phyloP scores from a whole-genome alignment of 768 basidiomycete species.

The Mycena galericulata region DNA sequence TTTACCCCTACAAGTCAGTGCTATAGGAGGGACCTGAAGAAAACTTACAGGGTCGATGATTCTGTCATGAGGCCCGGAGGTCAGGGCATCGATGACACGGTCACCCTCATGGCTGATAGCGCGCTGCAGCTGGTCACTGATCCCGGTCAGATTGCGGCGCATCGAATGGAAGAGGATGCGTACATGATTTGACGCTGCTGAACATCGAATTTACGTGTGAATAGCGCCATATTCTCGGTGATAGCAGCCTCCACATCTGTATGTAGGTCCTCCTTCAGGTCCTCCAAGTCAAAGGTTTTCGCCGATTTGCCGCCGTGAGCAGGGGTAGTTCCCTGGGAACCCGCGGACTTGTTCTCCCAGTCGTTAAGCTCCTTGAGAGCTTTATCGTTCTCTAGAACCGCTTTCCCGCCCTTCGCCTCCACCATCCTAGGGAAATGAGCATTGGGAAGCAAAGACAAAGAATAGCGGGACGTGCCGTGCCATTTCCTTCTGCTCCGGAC shows the following conservation, averaged over 20 bases:
- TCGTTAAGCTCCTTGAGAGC: constrained; percentile 39
- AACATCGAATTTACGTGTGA: constrained; percentile 47
- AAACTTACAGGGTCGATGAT: constrained; percentile 27
- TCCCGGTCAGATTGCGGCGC: neutral
- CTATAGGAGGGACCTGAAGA: no score
- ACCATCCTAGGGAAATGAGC: constrained; percentile 30
- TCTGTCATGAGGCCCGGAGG: constrained; percentile 25
- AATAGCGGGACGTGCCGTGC: constrained; percentile 5
- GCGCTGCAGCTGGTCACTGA: constrained; percentile 38
- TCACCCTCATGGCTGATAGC: constrained; percentile 45
- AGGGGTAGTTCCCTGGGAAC: neutral
- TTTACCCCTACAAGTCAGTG: neutral
- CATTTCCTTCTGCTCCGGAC: constrained; percentile 42
- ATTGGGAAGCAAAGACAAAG: neutral
- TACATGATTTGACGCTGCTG: constrained; percentile 43
- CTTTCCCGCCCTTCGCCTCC: constrained; percentile 39
- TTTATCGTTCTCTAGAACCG: constrained; percentile 37
- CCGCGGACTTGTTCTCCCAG: constrained; percentile 20
- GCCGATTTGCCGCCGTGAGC: neutral
- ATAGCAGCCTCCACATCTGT: constrained; percentile 41
- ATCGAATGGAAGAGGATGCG: neutral
- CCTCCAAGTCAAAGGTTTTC: constrained; percentile 13
- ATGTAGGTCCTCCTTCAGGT: constrained; percentile 39
- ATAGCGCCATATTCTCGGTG: constrained; percentile 42
- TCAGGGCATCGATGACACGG: constrained; percentile 40